A percentile compares a stretch with the other conserved stretches of the same genome.
These are phyloP conservation scores for Penicillium chermesinum DNA, from an alignment of 495 filamentous ascomycete species.

Conservation along the genomic window DNA sequence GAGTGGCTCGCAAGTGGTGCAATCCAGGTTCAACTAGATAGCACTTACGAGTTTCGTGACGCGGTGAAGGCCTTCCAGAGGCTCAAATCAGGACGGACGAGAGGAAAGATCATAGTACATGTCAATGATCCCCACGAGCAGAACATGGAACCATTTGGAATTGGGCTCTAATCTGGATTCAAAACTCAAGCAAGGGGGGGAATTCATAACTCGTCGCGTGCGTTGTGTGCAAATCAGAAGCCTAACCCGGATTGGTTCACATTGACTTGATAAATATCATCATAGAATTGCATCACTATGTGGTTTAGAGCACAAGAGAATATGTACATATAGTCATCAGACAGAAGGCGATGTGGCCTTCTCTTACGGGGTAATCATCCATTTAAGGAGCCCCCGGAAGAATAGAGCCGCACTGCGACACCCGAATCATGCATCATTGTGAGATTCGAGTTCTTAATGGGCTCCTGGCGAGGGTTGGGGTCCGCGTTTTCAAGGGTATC, in stretches of 20 bases:
- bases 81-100: conserved; percentile 55
- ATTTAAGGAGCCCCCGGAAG: no score
- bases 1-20: conserved; percentile 58
- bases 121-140: conserved; percentile 22
- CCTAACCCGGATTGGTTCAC: no score
- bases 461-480: conserved; percentile 22
- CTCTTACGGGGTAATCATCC: no score
- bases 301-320: no score
- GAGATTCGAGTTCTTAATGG: conserved; percentile 29
- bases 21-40: conserved; percentile 56
- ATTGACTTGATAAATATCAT: no score
- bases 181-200: no score
- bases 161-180: conserved; percentile 4
- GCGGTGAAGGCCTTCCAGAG: conserved; percentile 58
- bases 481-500: conserved; percentile 41
- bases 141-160: conserved; percentile 5
- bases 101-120: conserved; percentile 66
- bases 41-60: conserved; percentile 56
- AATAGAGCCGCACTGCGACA: conserved; percentile 32
- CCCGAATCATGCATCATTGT: conserved; percentile 39
- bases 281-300: no score
- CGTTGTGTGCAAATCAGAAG: no score
- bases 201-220: no score
- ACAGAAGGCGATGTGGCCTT: no score
- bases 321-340: no score